Evolutionary conservation across 1,284 basidiomycete species (phyloP).

Genomic region (Mycena sp.): DNA sequence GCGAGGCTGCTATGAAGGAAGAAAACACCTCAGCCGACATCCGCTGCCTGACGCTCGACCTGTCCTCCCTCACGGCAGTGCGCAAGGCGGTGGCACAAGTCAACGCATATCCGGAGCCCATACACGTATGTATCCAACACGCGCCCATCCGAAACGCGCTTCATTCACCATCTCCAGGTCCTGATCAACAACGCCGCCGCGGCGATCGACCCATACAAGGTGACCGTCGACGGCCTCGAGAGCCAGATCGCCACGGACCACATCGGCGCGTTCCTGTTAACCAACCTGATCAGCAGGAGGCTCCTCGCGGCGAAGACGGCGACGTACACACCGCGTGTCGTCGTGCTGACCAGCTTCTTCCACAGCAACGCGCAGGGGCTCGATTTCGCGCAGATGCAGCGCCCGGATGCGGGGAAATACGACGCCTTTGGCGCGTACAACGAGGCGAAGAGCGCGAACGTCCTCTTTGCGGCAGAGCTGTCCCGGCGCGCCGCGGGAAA

Average conservation of each 20-base stretch:
- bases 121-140: not conserved
- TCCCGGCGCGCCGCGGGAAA: not conserved
- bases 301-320: not conserved
- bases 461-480: constrained; percentile 1
- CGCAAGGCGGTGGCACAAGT: constrained; percentile 9
- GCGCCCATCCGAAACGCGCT: not conserved
- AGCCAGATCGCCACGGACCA: constrained; percentile 5
- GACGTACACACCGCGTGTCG: not conserved
- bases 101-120: constrained; percentile 10
- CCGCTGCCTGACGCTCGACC: not conserved
- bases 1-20: not conserved
- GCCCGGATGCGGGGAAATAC: not conserved
- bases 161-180: not conserved
- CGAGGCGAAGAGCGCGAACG: constrained; percentile 1
- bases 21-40: constrained; percentile 8
- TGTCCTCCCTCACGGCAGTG: constrained; percentile 6
- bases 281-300: not conserved
- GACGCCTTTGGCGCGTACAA: not conserved
- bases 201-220: not conserved
- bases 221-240: constrained; percentile 9
- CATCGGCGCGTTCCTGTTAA: constrained; percentile 13
- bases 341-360: not conserved
- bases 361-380: constrained; percentile 1
- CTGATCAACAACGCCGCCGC: constrained; percentile 17
- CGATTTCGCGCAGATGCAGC: not conserved